Conservation (phyloP, 345 rosid genomes). For the Noccaea caerulescens region DNA sequence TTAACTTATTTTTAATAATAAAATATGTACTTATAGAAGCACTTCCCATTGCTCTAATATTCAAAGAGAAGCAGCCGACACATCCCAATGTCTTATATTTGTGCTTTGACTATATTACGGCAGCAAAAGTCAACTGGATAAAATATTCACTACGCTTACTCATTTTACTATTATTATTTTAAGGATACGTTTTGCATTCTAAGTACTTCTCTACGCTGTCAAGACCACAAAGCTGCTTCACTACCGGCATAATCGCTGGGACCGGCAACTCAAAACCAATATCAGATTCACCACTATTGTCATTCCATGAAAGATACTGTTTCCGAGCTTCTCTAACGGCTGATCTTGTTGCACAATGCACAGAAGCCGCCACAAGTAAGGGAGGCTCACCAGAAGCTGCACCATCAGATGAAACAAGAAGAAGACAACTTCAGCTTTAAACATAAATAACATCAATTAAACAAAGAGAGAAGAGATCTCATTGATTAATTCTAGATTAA, state of each 20-base stretch:
- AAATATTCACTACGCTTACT: not conserved
- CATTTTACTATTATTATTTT: not conserved
- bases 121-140: not conserved
- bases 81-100: not conserved
- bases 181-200: slow-evolving; percentile 40
- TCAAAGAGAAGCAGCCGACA: not conserved
- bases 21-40: too few species aligned
- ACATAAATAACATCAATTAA: not conserved
- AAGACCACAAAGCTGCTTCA: slow-evolving; percentile 77
- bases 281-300: slow-evolving; percentile 26
- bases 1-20: too few species aligned
- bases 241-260: slow-evolving; percentile 85
- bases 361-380: slow-evolving; percentile 71
- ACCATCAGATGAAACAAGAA: not conserved
- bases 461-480: not conserved
- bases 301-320: slow-evolving; percentile 65
- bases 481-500: not conserved
- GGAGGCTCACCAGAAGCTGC: slow-evolving; percentile 99
- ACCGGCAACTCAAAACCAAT: slow-evolving; percentile 58
- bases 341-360: slow-evolving; percentile 80
- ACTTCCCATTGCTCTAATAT: too few species aligned
- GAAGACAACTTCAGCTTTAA: not conserved
- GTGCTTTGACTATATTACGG: not conserved
- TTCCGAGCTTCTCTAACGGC: slow-evolving; percentile 73
- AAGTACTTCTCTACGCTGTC: slow-evolving; percentile 70